Evolutionary conservation across 768 basidiomycete species (phyloP), one percentile per base, ranked within the genome.

Genomic region (Lyophyllum decastes): DNA sequence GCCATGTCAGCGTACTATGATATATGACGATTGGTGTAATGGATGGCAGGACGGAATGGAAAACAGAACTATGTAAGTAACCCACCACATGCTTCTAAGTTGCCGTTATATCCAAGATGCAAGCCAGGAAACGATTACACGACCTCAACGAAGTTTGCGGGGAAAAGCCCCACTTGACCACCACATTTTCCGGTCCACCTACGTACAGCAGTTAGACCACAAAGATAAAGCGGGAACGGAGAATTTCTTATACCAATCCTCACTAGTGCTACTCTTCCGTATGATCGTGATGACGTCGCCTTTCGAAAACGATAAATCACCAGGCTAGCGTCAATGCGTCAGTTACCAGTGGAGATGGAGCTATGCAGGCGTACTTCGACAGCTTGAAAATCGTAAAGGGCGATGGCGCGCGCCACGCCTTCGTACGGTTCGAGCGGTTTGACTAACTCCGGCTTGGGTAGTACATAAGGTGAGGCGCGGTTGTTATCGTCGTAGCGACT

Each of bases 101-200:
- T 45, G 22, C 1, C 24, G 22, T 43, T 22, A 26, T 25, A 38
- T 26, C 38, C 35, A 30, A 4, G 14, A 50, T 50, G 44, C 21
- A 26, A 30, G 14, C 12, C 35, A 38, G 16, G 9, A n/a, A n/a
- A n/a, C n/a, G 21, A 35, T 38, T 45, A 35, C 5, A 75, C 73
- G 52, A 91, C 70, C 67, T 91, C 88, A n/a, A 92, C 88, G 64
- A 90, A 91, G 68, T 92, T 92, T 16, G 91, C 91, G 33, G 91
- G 91, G 70, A 94, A 93, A 45, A 88, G 81, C 0, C 92, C 92
- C 61, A 82, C 75, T 38, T 77, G 70, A 16, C 79, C 80, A 21
- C 81, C 72, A 1, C 86, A 59, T 66, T 82, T 87, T n/a, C 91
- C 91, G 14, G 78, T 87, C 91, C 91, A 93, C 89, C 89, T 91